Percentiles rank a stretch among this genome's conserved stretches.
These are phyloP conservation scores for Exophiala mesophila DNA, from an alignment of 2,329 filamentous ascomycete species.

Conservation along the genomic window DNA sequence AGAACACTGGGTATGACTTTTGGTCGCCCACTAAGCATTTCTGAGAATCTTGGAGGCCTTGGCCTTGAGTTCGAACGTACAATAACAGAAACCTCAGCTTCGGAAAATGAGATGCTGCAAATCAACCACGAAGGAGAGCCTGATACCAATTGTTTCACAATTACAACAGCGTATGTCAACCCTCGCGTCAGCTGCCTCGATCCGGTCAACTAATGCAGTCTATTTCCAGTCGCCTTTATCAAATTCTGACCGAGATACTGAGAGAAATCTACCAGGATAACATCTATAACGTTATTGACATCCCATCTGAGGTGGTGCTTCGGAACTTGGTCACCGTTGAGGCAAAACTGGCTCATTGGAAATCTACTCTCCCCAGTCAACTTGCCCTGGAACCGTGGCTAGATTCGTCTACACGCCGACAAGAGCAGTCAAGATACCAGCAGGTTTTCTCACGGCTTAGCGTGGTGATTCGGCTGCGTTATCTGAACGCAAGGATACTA, in stretches of 20 bases:
- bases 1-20: background rate
- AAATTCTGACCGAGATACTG: too few species aligned
- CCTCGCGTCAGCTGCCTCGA: background rate
- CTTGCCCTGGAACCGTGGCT: background rate
- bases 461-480: too few species aligned
- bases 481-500: background rate
- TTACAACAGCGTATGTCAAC: too few species aligned
- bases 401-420: background rate
- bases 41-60: background rate
- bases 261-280: too few species aligned
- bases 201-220: background rate
- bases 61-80: background rate
- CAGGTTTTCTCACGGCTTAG: background rate
- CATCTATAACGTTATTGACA: background rate
- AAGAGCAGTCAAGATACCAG: background rate
- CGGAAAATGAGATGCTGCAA: too few species aligned
- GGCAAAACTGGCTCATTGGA: background rate
- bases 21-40: background rate
- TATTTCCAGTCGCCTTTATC: too few species aligned
- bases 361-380: background rate
- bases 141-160: too few species aligned
- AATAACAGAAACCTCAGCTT: too few species aligned
- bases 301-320: background rate
- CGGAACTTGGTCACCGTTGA: background rate
- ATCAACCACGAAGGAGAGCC: too few species aligned